These are phyloP conservation scores for Calonectria pseudoreteaudii DNA, from an alignment of 2,329 filamentous ascomycete genomes.

Conservation along the genomic window DNA sequence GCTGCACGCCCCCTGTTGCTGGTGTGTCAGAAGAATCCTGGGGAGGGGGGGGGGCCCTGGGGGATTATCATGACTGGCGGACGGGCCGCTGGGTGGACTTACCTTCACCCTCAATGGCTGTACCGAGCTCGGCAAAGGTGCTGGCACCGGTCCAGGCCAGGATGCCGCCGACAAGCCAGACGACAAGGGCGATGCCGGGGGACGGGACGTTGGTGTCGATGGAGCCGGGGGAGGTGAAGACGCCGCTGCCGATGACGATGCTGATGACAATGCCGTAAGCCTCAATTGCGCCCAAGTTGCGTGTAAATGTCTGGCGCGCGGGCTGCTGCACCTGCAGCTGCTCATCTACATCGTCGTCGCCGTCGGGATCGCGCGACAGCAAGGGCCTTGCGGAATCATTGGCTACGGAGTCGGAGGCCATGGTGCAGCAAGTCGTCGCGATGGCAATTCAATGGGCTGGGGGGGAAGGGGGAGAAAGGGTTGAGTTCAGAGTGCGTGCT, in stretches of 20 bases:
- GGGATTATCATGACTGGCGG: not conserved
- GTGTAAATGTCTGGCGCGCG: conserved; percentile 48
- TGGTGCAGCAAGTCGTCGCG: not conserved
- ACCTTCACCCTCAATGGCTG: conserved; percentile 72
- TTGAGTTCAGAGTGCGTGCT: not conserved
- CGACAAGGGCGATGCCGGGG: conserved; percentile 66
- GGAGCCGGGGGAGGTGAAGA: conserved; percentile 73
- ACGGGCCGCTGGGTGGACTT: conserved; percentile 13
- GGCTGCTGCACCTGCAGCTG: conserved; percentile 7
- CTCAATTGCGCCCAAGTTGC: conserved; percentile 60
- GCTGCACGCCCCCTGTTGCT: conserved; percentile 67
- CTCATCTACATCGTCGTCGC: conserved; percentile 3
- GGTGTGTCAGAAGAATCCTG: conserved; percentile 3
- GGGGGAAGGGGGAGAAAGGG: too few species aligned
- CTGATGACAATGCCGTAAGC: conserved; percentile 71
- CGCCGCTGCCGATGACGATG: conserved; percentile 73
- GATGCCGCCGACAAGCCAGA: conserved; percentile 72
- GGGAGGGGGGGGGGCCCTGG: too few species aligned
- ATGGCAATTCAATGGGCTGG: not conserved
- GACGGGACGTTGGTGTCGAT: conserved; percentile 74
- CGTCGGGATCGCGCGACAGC: conserved; percentile 18
- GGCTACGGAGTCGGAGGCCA: conserved; percentile 25
- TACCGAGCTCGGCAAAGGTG: conserved; percentile 72
- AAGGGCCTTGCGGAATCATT: conserved; percentile 32
- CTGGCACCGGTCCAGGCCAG: conserved; percentile 74